Conservation (phyloP, 2,329 filamentous ascomycete species). For the Aspergillus fumigatiaffinis region DNA sequence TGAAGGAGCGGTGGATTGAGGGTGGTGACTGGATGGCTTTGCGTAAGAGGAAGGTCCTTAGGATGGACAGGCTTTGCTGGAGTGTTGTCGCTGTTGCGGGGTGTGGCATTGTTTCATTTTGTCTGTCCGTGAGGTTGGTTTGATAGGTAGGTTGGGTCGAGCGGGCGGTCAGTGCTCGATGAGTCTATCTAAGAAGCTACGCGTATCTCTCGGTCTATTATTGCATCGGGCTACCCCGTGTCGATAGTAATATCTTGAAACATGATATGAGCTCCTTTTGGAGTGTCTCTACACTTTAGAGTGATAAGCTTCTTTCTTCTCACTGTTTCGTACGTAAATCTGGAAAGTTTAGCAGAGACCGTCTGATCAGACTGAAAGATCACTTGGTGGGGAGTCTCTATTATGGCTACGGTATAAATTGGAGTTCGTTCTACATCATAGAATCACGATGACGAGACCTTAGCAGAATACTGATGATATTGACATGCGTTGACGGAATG, state of each 20-base stretch:
- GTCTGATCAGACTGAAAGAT: too few relatives aligned
- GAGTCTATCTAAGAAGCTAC: not conserved
- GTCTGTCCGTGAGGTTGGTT: not conserved
- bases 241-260: too few relatives aligned
- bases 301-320: too few relatives aligned
- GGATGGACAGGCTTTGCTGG: conserved; percentile 5
- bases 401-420: not conserved
- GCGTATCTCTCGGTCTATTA: not conserved
- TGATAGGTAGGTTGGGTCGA: not conserved
- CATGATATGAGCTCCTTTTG: too few relatives aligned
- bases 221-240: not conserved
- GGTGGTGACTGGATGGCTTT: not conserved
- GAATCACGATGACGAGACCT: not conserved
- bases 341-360: too few relatives aligned
- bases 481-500: not conserved
- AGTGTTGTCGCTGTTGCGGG: not conserved
- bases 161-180: not conserved
- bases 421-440: not conserved
- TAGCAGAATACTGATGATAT: not conserved
- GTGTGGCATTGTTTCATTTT: not conserved
- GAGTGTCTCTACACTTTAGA: too few relatives aligned
- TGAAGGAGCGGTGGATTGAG: conserved; percentile 18
- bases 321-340: too few relatives aligned
- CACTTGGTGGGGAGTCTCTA: not conserved
- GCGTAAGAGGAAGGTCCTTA: not conserved